phyloP scores from a whole-genome alignment of 345 rosid genomes.

The Hibiscus syriacus region DNA sequence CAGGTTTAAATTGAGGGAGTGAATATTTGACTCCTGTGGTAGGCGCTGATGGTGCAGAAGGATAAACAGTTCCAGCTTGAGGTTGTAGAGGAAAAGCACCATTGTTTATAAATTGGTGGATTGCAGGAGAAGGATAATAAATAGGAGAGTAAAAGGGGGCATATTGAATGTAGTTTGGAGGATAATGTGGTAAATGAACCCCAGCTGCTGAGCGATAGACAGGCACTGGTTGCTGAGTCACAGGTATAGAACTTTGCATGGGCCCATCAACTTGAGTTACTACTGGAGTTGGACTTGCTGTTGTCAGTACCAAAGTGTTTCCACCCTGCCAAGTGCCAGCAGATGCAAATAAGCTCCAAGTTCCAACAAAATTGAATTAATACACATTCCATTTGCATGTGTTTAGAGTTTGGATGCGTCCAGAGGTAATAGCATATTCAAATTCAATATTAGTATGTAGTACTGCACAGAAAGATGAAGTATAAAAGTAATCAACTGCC shows the following conservation, averaged over 20 bases:
- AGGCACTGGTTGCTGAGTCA: slow-evolving; percentile 75
- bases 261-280: slow-evolving; percentile 75
- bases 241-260: slow-evolving; percentile 75
- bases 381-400: background rate
- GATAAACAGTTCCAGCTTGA: slow-evolving; percentile 66
- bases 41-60: slow-evolving; percentile 59
- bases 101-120: slow-evolving; percentile 71
- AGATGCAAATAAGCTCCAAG: slow-evolving; percentile 21
- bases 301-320: slow-evolving; percentile 56
- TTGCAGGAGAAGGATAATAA: slow-evolving; percentile 65
- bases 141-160: slow-evolving; percentile 68
- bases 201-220: slow-evolving; percentile 88
- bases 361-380: background rate
- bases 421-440: background rate
- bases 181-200: slow-evolving; percentile 73
- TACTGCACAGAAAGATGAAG: background rate
- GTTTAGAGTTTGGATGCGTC: background rate
- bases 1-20: slow-evolving; percentile 76
- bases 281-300: slow-evolving; percentile 59
- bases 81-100: slow-evolving; percentile 84
- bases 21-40: slow-evolving; percentile 68
- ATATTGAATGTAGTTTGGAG: slow-evolving; percentile 78
- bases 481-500: background rate
- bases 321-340: slow-evolving; percentile 61
- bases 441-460: background rate